Evolutionary conservation across 768 basidiomycete species (phyloP), one percentile per base, ranked within the genome.

Genomic region (Lenzites betulinus): DNA sequence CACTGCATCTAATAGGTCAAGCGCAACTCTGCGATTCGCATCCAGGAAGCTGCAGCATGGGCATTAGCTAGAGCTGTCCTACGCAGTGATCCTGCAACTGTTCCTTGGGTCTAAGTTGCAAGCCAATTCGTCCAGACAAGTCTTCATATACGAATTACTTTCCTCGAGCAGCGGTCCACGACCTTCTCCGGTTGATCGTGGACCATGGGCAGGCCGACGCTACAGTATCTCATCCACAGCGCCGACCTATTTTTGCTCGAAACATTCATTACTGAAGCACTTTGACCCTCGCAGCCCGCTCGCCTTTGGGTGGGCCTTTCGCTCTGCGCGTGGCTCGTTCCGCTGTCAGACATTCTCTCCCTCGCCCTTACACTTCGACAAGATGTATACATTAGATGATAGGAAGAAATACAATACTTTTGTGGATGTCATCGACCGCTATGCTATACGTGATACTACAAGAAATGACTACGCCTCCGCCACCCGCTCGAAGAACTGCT

Each of bases 401-500:
- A 18, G 11, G 15, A 3, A 39, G 13, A 13, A 7, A 39, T 4
- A 39, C 6, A 7, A 39, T 39, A 39, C 38, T 39, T 39, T 39
- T 39, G 15, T 13, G 15, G 13, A 7, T 3, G 38, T 15, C 38
- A 4, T 20, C 43, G n/a, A 44, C 22, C 41, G 5, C 5, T 44
- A 20, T 20, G 16, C 20, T 11, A n/a, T 25, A n/a, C 23, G 25
- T 1, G 28, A 49, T 44, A n/a, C 43, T 16, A 15, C 11, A 23
- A 49, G 11, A 48, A 26, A 26, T 33, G 7, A 38, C 62, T 70
- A 87, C 66, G 87, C 83, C 65, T 90, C 92, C 9, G 89, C 88
- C 54, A 92, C 82, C 56, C 88, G 81, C 72, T 93, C 91, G 65
- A 94, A 93, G 71, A 94, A 99, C 73, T 98, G 95, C 69, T 91